Evolutionary conservation across 257 asterid genomes (phyloP).

Genomic region (Plantago elongata): DNA sequence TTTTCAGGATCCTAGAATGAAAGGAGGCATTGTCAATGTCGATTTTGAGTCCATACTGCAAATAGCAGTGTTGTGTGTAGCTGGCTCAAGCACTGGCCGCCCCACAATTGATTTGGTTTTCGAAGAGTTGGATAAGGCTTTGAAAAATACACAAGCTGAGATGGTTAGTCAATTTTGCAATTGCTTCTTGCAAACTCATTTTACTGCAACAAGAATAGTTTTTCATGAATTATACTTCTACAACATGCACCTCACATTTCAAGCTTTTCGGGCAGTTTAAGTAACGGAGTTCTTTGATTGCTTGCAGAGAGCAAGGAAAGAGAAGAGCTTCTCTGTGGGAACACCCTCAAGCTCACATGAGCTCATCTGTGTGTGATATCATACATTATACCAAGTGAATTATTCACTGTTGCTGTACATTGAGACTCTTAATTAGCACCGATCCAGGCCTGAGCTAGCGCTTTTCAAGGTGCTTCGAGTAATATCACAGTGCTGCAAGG

Average conservation of each 20-base stretch:
- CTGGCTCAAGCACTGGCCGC: slow-evolving; percentile 70
- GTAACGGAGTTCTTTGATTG: not conserved
- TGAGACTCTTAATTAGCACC: too few species aligned
- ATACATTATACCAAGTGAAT: not conserved
- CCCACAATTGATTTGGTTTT: slow-evolving; percentile 60
- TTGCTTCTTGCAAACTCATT: too few species aligned
- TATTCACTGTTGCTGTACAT: not conserved
- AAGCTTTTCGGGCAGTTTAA: not conserved
- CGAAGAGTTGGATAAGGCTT: slow-evolving; percentile 71
- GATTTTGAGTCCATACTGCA: slow-evolving; percentile 77
- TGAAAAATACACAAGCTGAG: slow-evolving; percentile 39
- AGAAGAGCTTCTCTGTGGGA: slow-evolving; percentile 25
- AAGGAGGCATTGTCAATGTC: slow-evolving; percentile 38
- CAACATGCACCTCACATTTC: not conserved
- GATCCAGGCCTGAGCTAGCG: not conserved
- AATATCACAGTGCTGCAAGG: too few species aligned
- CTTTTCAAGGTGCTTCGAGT: not conserved
- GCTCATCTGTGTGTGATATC: slow-evolving; percentile 25
- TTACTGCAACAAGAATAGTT: too few species aligned
- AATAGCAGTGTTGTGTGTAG: slow-evolving; percentile 69
- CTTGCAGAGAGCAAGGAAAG: slow-evolving; percentile 29
- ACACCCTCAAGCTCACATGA: slow-evolving; percentile 36
- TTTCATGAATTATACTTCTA: not conserved
- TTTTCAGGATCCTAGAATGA: slow-evolving; percentile 55
- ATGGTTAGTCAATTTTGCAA: slow-evolving; percentile 28